phyloP scores from a whole-genome alignment of 495 filamentous ascomycete genomes.

The Penicillium herquei region DNA sequence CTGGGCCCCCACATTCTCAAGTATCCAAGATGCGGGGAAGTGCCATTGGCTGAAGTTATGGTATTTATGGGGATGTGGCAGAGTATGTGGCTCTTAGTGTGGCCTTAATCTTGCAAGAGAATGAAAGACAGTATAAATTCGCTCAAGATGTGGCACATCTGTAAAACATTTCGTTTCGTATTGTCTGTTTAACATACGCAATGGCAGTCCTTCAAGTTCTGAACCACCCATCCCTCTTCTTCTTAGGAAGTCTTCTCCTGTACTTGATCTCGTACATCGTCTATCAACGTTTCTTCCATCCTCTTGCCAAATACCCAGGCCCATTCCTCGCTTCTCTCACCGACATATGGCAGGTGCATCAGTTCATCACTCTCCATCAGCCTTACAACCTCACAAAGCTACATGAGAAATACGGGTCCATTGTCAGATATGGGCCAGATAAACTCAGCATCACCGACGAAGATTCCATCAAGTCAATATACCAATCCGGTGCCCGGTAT shows the following conservation, averaged over 20 bases:
- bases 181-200: neutral
- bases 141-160: too few relatives aligned
- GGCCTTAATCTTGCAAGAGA: too few relatives aligned
- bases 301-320: conserved; percentile 10
- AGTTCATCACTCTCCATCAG: conserved; percentile 10
- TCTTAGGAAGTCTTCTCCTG: neutral
- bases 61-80: too few relatives aligned
- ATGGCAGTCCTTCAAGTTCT: neutral
- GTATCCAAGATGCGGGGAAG: too few relatives aligned
- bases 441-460: conserved; percentile 13
- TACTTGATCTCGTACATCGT: neutral
- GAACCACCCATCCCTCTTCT: neutral
- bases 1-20: too few relatives aligned
- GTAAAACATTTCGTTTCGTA: too few relatives aligned
- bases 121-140: too few relatives aligned
- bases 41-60: too few relatives aligned
- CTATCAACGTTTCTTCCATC: conserved; percentile 8
- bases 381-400: conserved; percentile 10
- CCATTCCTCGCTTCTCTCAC: conserved; percentile 11
- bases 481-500: conserved; percentile 8
- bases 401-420: conserved; percentile 8
- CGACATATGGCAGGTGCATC: conserved; percentile 11
- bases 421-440: conserved; percentile 13
- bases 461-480: conserved; percentile 9
- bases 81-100: too few relatives aligned